These are phyloP conservation scores for Wallacemonas collosoma DNA, from an alignment of 208 protist species.

Conservation along the genomic window DNA sequence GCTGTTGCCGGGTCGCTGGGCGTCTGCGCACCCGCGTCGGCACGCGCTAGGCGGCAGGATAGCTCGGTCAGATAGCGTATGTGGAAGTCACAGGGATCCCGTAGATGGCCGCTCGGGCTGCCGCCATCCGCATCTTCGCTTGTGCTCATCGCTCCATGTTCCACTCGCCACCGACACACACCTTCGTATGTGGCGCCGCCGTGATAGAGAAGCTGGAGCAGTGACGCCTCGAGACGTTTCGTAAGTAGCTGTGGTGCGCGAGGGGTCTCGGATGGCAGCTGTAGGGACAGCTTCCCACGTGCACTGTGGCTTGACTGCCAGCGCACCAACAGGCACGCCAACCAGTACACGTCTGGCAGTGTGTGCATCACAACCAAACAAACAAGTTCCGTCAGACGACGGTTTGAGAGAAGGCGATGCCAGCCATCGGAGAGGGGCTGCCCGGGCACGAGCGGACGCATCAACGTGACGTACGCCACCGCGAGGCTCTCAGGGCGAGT, in stretches of 20 bases:
- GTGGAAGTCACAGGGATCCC: background rate
- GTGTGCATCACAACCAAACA: slow-evolving; percentile 33
- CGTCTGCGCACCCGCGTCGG: background rate
- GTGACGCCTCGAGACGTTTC: slow-evolving; percentile 9
- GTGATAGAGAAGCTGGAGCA: slow-evolving; percentile 13
- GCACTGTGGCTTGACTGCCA: background rate
- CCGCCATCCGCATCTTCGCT: background rate
- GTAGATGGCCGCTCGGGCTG: background rate
- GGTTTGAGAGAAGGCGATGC: background rate
- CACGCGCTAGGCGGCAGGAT: background rate
- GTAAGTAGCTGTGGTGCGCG: background rate
- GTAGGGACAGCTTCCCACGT: background rate
- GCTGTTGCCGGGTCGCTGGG: background rate
- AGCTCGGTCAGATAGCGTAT: background rate
- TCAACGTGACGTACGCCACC: slow-evolving; percentile 5
- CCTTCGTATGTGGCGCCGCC: background rate
- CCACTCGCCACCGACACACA: slow-evolving; percentile 1
- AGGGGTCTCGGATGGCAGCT: background rate
- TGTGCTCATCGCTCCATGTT: background rate
- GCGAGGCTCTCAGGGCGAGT: background rate
- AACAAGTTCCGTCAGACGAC: slow-evolving; percentile 27
- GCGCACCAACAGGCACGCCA: slow-evolving; percentile 21
- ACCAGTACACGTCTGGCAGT: slow-evolving; percentile 28
- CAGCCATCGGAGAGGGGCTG: background rate
- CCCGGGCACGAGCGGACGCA: background rate